Evolutionary conservation across 116 monocot species (phyloP), one percentile per base, ranked within the genome.

Genomic region (Iris pallida): DNA sequence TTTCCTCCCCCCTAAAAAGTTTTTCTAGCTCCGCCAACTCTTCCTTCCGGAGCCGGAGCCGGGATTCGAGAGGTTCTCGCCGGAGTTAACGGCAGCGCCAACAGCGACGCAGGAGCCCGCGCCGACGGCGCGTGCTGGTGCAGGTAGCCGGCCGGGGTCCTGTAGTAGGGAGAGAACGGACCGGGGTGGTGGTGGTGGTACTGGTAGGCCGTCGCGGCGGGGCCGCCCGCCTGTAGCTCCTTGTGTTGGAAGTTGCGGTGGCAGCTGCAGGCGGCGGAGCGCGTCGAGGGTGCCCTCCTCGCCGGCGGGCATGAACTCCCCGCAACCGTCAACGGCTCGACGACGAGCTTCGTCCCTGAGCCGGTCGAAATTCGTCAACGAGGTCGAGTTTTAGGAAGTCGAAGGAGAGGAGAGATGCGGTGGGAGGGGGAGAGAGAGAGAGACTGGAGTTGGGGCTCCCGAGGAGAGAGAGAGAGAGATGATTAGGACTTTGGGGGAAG

Each of bases 231-330:
- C n/a, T n/a, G n/a, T n/a, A n/a, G n/a, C 42, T 90, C 91, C 64
- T 76, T 88, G 65, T 88, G 91, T 80, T 91, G 91, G 85, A 91
- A 91, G 69, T 87, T 91, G 63, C 91, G 91, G 82, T 91, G 91
- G 79, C 91, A 91, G 71, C 64, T 74, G 71, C 91, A 91, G 66
- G 91, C 91, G 42, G 58, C 80, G 88, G 66, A 91, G 87, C 42
- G 78, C 82, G 64, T 91, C 91, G 6, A 87, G 72, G 45, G 85
- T 77, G 54, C 87, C 87, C 4, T 87, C 91, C 44, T 82, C 87
- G 1, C 87, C 91, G 0, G 91, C 85, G 0, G 91, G 69, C 73
- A 91, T 70, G 78, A 91, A 91, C 80, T 91, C 91, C 5, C 91
- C 84, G 78, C 91, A 91, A 1, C 91, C 91, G 71, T 91, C 91